These are phyloP conservation scores for Aquilaria yunnanensis DNA, from an alignment of 345 rosid genomes.

Conservation along the genomic window DNA sequence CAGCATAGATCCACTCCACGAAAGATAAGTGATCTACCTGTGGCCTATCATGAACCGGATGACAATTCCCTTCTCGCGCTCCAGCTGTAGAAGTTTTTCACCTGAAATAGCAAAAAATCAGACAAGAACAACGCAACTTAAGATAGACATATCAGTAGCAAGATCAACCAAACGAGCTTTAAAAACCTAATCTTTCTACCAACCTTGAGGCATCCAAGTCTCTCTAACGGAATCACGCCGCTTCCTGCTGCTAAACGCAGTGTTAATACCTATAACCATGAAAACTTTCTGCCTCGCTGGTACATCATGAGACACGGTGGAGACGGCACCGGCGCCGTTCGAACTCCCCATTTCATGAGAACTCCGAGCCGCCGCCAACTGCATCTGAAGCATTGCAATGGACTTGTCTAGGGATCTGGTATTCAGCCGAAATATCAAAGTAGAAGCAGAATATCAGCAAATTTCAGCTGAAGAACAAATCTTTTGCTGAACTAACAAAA, in stretches of 20 bases:
- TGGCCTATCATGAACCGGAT: slow-evolving; percentile 99
- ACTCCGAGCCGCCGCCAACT: slow-evolving; percentile 58
- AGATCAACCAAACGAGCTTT: background rate
- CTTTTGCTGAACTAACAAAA: background rate
- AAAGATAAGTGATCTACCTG: slow-evolving; percentile 37
- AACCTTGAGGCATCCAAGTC: slow-evolving; percentile 99
- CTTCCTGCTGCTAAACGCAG: slow-evolving; percentile 95
- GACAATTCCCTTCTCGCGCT: slow-evolving; percentile 82
- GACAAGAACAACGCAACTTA: slow-evolving; percentile 3
- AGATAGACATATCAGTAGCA: background rate
- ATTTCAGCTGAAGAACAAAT: background rate
- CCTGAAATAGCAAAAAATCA: slow-evolving; percentile 30
- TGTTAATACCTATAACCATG: slow-evolving; percentile 90
- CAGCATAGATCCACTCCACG: too few species aligned
- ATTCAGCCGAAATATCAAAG: slow-evolving; percentile 22
- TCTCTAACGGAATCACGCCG: slow-evolving; percentile 94
- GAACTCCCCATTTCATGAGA: slow-evolving; percentile 34
- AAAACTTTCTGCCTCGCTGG: slow-evolving; percentile 53
- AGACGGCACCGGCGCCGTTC: slow-evolving; percentile 26
- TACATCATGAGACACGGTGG: slow-evolving; percentile 19
- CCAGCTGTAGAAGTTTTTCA: slow-evolving; percentile 70
- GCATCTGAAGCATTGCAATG: slow-evolving; percentile 59
- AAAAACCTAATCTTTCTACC: background rate
- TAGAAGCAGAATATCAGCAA: slow-evolving; percentile 7
- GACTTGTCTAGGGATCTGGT: slow-evolving; percentile 80